Evolutionary conservation across 306 rosid genomes (phyloP).

Genomic region (Albizia julibrissin): DNA sequence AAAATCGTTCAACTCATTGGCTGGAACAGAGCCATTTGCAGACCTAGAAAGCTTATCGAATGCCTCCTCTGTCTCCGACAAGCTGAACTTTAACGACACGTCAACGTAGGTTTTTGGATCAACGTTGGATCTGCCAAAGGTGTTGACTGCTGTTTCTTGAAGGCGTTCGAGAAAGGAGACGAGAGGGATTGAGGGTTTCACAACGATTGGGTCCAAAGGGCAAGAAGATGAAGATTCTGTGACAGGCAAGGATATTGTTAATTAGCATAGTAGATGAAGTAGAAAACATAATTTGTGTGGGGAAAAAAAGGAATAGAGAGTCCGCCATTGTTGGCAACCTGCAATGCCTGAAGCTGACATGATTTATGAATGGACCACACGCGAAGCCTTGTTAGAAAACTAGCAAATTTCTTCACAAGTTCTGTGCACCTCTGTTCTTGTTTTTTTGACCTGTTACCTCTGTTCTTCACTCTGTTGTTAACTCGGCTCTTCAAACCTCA

Average conservation of each 20-base stretch:
- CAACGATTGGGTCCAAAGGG: constrained; percentile 18
- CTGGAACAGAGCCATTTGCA: constrained; percentile 44
- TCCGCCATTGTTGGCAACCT: constrained; percentile 5
- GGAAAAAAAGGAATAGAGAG: not conserved
- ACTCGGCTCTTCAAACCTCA: not conserved
- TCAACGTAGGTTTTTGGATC: constrained; percentile 83
- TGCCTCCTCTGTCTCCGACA: constrained; percentile 44
- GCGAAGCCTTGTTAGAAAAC: not conserved
- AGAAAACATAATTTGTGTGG: not conserved
- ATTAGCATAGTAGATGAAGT: not conserved
- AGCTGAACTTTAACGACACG: constrained; percentile 53
- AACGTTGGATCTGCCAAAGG: constrained; percentile 47
- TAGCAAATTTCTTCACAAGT: not conserved
- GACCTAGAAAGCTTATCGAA: constrained; percentile 48
- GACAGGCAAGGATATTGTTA: not conserved
- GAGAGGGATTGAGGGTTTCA: constrained; percentile 53
- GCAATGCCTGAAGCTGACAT: not conserved
- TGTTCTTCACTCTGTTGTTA: not conserved
- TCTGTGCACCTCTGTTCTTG: not conserved
- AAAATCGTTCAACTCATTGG: constrained; percentile 40
- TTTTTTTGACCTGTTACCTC: not conserved
- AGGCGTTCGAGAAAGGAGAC: constrained; percentile 61
- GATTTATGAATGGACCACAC: not conserved
- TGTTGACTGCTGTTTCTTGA: constrained; percentile 53
- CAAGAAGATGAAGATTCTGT: not conserved